A percentile compares a stretch with the other conserved stretches of the same genome.
Conservation (phyloP, 2,329 filamentous ascomycete genomes). For the Xylariaceae sp. region DNA sequence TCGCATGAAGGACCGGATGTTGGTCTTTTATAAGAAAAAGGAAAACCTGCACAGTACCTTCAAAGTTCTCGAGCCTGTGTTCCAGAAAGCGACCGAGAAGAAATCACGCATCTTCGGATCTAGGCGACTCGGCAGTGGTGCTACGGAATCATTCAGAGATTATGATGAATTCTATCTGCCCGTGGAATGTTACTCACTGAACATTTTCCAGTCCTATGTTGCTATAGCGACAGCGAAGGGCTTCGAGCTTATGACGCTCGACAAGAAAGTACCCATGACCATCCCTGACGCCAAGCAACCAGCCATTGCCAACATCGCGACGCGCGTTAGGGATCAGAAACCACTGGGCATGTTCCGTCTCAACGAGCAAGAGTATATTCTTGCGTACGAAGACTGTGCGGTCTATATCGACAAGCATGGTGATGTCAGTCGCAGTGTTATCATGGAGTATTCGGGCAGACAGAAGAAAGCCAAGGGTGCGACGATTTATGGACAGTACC, state of each 20-base stretch:
- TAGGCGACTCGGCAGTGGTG: slow-evolving; percentile 53
- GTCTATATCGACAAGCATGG: slow-evolving; percentile 98
- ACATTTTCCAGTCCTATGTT: slow-evolving; percentile 91
- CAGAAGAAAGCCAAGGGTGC: slow-evolving; percentile 71
- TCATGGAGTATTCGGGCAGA: slow-evolving; percentile 98
- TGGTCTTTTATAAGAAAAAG: slow-evolving; percentile 96
- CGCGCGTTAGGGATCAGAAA: slow-evolving; percentile 73
- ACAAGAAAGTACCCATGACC: slow-evolving; percentile 94
- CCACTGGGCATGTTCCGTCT: slow-evolving; percentile 96
- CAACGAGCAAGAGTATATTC: slow-evolving; percentile 84
- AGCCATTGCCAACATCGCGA: slow-evolving; percentile 78
- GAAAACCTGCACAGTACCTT: slow-evolving; percentile 90
- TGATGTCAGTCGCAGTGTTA: slow-evolving; percentile 85
- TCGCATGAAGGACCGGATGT: slow-evolving; percentile 90
- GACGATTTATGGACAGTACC: slow-evolving; percentile 84
- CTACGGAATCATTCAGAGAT: slow-evolving; percentile 93
- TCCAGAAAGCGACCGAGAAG: slow-evolving; percentile 86
- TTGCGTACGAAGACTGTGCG: slow-evolving; percentile 92
- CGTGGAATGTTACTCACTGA: slow-evolving; percentile 88
- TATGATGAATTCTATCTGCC: slow-evolving; percentile 99
- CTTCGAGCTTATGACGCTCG: slow-evolving; percentile 91
- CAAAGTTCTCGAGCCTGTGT: slow-evolving; percentile 92
- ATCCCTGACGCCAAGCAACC: slow-evolving; percentile 80
- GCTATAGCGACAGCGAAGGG: slow-evolving; percentile 87
- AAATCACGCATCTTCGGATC: slow-evolving; percentile 64